These are phyloP conservation scores for Salix purpurea DNA, from an alignment of 345 rosid genomes.

Conservation along the genomic window DNA sequence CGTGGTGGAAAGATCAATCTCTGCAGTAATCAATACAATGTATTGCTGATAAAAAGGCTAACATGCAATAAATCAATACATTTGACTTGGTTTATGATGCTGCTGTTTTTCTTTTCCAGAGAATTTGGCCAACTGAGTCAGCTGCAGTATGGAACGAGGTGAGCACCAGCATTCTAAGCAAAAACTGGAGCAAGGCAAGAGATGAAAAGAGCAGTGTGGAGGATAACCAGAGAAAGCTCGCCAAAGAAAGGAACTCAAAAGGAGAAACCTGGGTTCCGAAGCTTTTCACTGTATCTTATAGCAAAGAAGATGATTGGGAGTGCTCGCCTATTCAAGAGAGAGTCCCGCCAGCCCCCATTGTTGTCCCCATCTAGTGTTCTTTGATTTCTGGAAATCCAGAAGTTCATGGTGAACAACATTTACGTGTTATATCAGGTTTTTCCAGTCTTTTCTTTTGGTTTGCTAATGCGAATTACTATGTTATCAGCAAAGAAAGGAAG, in stretches of 20 bases:
- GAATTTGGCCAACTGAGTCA: slow-evolving; percentile 54
- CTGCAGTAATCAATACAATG: neutral
- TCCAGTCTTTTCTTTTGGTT: neutral
- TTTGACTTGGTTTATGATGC: neutral
- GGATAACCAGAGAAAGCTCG: slow-evolving; percentile 52
- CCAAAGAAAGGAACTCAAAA: slow-evolving; percentile 39
- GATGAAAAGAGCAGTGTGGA: slow-evolving; percentile 65
- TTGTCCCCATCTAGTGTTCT: slow-evolving; percentile 2
- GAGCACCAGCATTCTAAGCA: slow-evolving; percentile 48
- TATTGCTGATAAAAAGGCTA: neutral
- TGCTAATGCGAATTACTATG: too few relatives aligned
- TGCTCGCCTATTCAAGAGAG: slow-evolving; percentile 47
- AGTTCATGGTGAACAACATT: neutral
- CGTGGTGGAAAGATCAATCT: neutral
- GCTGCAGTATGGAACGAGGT: slow-evolving; percentile 66
- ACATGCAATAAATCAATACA: too few relatives aligned
- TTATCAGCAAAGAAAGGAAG: too few relatives aligned
- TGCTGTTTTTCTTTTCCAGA: slow-evolving; percentile 30
- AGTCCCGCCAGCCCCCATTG: slow-evolving; percentile 10
- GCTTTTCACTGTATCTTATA: slow-evolving; percentile 43
- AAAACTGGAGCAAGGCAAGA: slow-evolving; percentile 70
- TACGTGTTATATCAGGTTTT: neutral
- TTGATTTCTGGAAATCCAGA: neutral
- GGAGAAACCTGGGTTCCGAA: slow-evolving; percentile 63
- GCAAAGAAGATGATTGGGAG: slow-evolving; percentile 52